Conservation (phyloP, 2,329 filamentous ascomycete genomes). For the Ceratocystis lukuohia region DNA sequence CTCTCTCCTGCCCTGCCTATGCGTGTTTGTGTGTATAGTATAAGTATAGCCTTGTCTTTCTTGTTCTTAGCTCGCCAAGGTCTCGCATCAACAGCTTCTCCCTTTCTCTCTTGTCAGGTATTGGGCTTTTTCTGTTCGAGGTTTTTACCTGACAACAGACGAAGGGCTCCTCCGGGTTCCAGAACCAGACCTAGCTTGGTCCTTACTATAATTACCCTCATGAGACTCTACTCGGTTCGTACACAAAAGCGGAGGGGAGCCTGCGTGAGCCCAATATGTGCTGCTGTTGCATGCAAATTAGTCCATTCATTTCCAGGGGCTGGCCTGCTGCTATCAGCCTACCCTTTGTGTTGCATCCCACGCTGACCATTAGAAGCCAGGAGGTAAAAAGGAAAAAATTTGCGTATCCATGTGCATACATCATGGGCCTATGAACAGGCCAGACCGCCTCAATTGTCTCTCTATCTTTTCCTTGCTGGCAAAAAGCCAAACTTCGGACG, state of each 20-base stretch:
- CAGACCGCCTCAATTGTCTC: not conserved
- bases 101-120: not conserved
- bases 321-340: not conserved
- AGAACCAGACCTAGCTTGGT: not conserved
- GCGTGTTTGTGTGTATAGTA: not conserved
- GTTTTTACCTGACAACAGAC: not conserved
- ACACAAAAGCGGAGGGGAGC: not conserved
- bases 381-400: too few species aligned
- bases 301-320: not conserved
- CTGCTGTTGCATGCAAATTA: not conserved
- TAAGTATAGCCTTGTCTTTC: not conserved
- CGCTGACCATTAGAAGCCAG: not conserved
- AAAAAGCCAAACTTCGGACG: conserved; percentile 5
- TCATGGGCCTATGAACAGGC: not conserved
- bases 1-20: not conserved
- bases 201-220: conserved; percentile 1
- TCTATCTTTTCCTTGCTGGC: not conserved
- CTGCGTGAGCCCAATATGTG: not conserved
- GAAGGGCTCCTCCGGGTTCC: not conserved
- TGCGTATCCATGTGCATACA: not conserved
- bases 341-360: not conserved
- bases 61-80: not conserved
- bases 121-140: too few species aligned
- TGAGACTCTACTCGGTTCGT: not conserved
- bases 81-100: not conserved